Percentiles rank a stretch among this genome's conserved stretches.
These are phyloP conservation scores for Coelastrella sp. DNA, from an alignment of 139 green algal genomes.

Conservation along the genomic window DNA sequence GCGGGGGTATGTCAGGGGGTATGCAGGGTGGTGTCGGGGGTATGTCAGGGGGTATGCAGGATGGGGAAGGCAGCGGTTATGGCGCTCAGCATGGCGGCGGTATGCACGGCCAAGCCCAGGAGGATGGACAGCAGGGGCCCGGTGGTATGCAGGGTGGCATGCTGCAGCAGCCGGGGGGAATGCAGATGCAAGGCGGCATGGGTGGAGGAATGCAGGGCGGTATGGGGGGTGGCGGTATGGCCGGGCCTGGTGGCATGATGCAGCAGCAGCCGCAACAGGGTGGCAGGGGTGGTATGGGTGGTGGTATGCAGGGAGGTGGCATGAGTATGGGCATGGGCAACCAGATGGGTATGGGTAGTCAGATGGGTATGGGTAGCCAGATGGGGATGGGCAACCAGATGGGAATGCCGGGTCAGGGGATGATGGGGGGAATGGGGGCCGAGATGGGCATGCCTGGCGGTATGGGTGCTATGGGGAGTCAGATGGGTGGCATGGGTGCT, in stretches of 20 bases:
- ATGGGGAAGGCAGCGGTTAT: neutral
- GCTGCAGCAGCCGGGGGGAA: neutral
- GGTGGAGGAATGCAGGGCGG: neutral
- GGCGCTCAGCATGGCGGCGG: neutral
- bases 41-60: neutral
- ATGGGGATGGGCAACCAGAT: neutral
- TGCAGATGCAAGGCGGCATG: neutral
- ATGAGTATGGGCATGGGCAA: neutral
- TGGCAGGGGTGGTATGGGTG: neutral
- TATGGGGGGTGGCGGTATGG: neutral
- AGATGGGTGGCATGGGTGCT: constrained; percentile 18
- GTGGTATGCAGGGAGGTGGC: constrained; percentile 4
- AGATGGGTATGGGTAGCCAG: neutral
- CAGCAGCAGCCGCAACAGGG: constrained; percentile 6
- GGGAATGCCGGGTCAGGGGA: neutral
- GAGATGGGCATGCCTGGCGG: neutral
- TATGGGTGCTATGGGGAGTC: constrained; percentile 6
- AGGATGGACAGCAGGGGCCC: neutral
- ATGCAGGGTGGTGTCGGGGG: neutral
- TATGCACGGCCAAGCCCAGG: neutral
- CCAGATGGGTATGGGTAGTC: neutral
- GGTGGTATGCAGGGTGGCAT: neutral
- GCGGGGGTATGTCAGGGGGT: neutral
- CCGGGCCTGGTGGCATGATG: neutral
- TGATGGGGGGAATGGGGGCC: neutral